Base-by-base conservation (phyloP, 2,329 filamentous ascomycete genomes). In the Aspergillus fischeri region DNA sequence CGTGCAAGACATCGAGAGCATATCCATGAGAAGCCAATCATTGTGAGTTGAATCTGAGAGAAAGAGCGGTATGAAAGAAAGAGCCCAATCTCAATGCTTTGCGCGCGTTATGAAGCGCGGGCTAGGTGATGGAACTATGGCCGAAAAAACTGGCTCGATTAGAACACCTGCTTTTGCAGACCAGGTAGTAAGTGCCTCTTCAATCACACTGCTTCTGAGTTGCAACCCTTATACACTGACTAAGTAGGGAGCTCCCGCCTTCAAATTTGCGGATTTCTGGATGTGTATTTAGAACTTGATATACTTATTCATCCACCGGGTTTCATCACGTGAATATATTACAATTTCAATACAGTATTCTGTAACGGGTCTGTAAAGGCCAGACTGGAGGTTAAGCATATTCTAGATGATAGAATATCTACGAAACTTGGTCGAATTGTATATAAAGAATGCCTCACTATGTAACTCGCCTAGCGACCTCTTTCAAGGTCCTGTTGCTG, bases 1-100 rank as follows among this genome's bases (percentile, higher is more conserved):
- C 74, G 74, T 60, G 69, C 69, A 54, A 81, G 67, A 68, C 78
- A 80, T 70, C 70, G 73, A 67, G 77, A 75, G 66, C 79, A 82
- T 70, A 77, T 70, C 77, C 77, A 80, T 29, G 71, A 68, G 32
- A 66, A 63, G 56, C 66, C 66, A 52, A 73, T 66, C 78, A 80
- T 80, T 25, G 41, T 49, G 32, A 49, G 56, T 55, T 44, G 17
- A 10, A 50, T 38, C 55, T 49, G 45, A 21, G 41, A 28, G 17
- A 29, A 9, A 50, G 52, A 47, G 25, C 3, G 17, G 10, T n/a
- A 8, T 38, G n/a, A 14, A 50, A 20, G 27, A 51, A 38, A 38
- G 32, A 38, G 32, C 14, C 14, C 32, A 38, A 38, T 38, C 14
- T 17, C 32, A 38, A 38, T 38, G 14, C 32, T 17, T 38, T 38